A percentile compares a stretch with the other conserved stretches of the same genome.
These are phyloP conservation scores for Colletotrichum camelliae DNA, from an alignment of 2,329 filamentous ascomycete species.

Conservation along the genomic window DNA sequence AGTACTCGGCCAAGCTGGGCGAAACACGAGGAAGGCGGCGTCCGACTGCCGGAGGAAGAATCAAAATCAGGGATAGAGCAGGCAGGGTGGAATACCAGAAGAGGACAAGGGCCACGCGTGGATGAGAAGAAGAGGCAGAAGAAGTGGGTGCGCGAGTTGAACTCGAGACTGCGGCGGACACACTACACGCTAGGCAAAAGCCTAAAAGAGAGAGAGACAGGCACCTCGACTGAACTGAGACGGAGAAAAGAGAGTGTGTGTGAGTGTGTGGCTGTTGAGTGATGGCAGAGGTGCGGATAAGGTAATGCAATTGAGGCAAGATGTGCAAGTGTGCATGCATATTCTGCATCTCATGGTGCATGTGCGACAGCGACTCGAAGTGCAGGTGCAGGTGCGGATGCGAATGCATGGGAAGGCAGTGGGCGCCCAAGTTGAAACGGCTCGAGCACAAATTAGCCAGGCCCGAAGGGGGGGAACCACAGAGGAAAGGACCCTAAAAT, in stretches of 20 bases:
- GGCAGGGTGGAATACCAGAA: not conserved
- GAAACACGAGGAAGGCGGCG: slow-evolving; percentile 10
- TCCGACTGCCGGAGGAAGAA: slow-evolving; percentile 17
- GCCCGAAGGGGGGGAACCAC: not conserved
- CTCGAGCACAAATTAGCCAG: slow-evolving; percentile 11
- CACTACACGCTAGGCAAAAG: not conserved
- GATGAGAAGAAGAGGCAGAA: not conserved
- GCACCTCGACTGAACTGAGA: not conserved
- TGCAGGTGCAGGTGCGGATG: not conserved
- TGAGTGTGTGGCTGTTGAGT: not conserved
- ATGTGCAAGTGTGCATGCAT: slow-evolving; percentile 12
- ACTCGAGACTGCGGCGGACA: not conserved
- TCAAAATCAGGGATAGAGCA: slow-evolving; percentile 19
- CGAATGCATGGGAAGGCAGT: not conserved
- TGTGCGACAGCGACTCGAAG: not conserved
- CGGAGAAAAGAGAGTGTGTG: too few species aligned
- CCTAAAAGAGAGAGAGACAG: not conserved
- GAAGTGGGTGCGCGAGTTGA: not conserved
- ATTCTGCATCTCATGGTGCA: not conserved
- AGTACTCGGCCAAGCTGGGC: slow-evolving; percentile 1
- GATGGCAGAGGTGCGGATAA: not conserved
- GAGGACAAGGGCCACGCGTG: slow-evolving; percentile 3
- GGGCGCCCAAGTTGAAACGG: slow-evolving; percentile 14
- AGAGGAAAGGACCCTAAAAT: not conserved
- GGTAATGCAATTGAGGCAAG: not conserved